Base-by-base conservation (phyloP, 768 basidiomycete genomes). In the Hygrocybe coccinea region DNA sequence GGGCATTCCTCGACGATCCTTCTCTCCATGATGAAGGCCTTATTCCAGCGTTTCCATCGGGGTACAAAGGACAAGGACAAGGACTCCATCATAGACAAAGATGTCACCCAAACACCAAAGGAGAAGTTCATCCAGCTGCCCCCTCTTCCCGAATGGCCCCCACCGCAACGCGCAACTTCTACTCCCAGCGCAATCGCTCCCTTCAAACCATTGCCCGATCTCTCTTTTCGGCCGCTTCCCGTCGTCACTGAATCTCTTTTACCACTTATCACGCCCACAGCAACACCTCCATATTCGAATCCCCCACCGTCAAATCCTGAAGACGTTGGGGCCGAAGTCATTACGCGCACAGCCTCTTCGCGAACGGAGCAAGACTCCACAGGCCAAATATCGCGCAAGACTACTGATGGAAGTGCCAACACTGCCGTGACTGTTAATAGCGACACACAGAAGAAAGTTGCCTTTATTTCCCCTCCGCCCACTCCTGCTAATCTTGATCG, bases 381-480 rank as follows among this genome's bases (percentile, higher is more conserved):
- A 11, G 62, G 59, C 0, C 67, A 69, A 34, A 71, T 65, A 52
- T 67, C 71, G n/a, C 70, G 73, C 53, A 77, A 78, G 60, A 64
- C 62, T 22, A 55, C 69, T 29, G 74, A 72, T 61, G 64, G 61
- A 3, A 56, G 61, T 34, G 54, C 65, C 24, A 63, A 58, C 36
- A 67, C 65, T 8, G 61, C 59, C 43, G 63, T 29, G 29, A 29
- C 67, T 21, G 56, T 68, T 46, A 68, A 68, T 58, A 29, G 37
- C 43, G 86, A 87, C 60, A 75, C 81, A 33, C 82, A 81, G 65
- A 93, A 93, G 77, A 91, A 91, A 73, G 91, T 93, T 44, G 91
- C 89, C 24, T 93, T 93, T 72, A 79, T 88, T 63, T 89, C 89
- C 25, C 89, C 89, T 48, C 83, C 87, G 12, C 87, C 86, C 25